phyloP scores from a whole-genome alignment of 768 basidiomycete genomes.

The Serendipita sp. region DNA sequence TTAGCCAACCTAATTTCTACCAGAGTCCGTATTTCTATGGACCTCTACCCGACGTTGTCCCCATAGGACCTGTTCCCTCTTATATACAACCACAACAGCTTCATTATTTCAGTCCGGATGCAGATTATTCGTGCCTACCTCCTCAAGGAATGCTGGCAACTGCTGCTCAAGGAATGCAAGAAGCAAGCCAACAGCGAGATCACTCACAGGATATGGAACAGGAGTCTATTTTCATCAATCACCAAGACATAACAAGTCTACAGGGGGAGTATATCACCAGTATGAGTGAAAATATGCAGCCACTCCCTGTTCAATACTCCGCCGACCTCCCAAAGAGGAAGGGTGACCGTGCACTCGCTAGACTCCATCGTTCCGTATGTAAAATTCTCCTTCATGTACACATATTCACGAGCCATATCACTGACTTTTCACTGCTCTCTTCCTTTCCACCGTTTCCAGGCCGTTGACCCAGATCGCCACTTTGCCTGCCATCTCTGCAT shows the following conservation, averaged over 20 bases:
- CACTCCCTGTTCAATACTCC: neutral
- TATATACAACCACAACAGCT: neutral
- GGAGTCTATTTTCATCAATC: no score
- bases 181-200: no score
- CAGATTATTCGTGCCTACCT: neutral
- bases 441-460: neutral
- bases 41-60: neutral
- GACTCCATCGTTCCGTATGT: slow-evolving; percentile 1
- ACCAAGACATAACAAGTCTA: neutral
- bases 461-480: neutral
- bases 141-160: neutral
- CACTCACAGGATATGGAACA: no score
- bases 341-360: neutral
- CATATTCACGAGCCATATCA: neutral
- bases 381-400: neutral
- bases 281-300: neutral
- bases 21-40: neutral
- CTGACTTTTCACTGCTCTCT: neutral
- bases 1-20: neutral
- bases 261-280: neutral
- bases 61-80: neutral
- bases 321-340: neutral
- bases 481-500: neutral
- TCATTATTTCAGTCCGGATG: neutral
- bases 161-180: neutral